Conservation (phyloP, 1,284 basidiomycete species). For the Moesziomyces parantarcticus region DNA sequence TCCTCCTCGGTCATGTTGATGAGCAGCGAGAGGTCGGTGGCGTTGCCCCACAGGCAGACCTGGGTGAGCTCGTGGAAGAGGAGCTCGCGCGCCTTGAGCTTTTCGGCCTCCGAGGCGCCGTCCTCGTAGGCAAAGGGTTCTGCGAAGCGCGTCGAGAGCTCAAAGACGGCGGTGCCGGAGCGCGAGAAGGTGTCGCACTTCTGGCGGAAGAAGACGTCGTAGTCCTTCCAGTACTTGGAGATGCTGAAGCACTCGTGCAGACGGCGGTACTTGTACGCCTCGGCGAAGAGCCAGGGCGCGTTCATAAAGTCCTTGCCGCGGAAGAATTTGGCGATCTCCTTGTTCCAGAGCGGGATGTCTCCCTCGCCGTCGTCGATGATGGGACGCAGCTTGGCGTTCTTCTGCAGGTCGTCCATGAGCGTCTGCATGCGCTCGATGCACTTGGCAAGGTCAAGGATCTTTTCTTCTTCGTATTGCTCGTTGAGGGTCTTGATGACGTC, state of each 20-base stretch:
- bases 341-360: slow-evolving; percentile 96
- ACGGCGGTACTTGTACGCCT: slow-evolving; percentile 96
- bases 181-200: slow-evolving; percentile 94
- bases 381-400: slow-evolving; percentile 72
- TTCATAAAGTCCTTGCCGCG: slow-evolving; percentile 98
- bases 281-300: slow-evolving; percentile 73
- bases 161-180: slow-evolving; percentile 91
- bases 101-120: slow-evolving; percentile 73
- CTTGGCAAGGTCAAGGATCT: slow-evolving; percentile 82
- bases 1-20: slow-evolving; percentile 99
- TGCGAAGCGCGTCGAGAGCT: slow-evolving; percentile 91
- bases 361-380: slow-evolving; percentile 93
- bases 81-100: slow-evolving; percentile 80
- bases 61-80: slow-evolving; percentile 96
- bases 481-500: slow-evolving; percentile 91
- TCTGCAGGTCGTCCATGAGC: slow-evolving; percentile 69
- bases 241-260: slow-evolving; percentile 94
- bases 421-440: slow-evolving; percentile 76
- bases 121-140: slow-evolving; percentile 80
- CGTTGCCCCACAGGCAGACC: slow-evolving; percentile 47
- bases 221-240: slow-evolving; percentile 89
- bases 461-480: slow-evolving; percentile 79
- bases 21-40: slow-evolving; percentile 90
- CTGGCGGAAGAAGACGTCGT: slow-evolving; percentile 70
- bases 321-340: slow-evolving; percentile 77